A percentile compares a stretch with the other conserved stretches of the same genome.
Evolutionary conservation across 2,329 filamentous ascomycete species (phyloP).

Genomic region (Diplocarpon rosae): DNA sequence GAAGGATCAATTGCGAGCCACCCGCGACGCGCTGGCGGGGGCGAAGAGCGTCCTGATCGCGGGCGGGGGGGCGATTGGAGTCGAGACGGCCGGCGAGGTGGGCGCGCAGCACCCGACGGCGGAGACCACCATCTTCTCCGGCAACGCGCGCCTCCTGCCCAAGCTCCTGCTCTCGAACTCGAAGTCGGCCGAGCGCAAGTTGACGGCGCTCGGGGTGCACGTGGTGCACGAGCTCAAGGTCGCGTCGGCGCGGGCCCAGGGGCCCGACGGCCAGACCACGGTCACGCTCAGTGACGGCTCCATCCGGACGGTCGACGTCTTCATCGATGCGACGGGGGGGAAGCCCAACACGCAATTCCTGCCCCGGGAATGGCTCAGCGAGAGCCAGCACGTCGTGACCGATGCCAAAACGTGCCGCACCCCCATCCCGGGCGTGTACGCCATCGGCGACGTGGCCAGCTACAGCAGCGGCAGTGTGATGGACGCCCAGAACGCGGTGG

Average conservation of each 20-base stretch:
- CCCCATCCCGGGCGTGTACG: conserved; percentile 33
- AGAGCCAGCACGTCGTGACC: conserved; percentile 36
- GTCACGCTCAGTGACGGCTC: conserved; percentile 35
- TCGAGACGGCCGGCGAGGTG: conserved; percentile 27
- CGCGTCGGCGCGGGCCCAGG: conserved; percentile 8
- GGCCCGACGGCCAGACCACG: conserved; percentile 24
- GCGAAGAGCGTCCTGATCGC: conserved; percentile 23
- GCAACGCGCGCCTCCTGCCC: conserved; percentile 5
- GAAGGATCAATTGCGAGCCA: conserved; percentile 8
- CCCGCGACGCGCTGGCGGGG: conserved; percentile 27
- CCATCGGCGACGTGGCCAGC: conserved; percentile 35
- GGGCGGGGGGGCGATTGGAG: conserved; percentile 25
- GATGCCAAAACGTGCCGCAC: conserved; percentile 36
- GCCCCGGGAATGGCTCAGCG: conserved; percentile 34
- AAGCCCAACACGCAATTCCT: conserved; percentile 34
- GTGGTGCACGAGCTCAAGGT: conserved; percentile 34
- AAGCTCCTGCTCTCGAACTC: conserved; percentile 4
- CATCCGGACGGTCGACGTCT: conserved; percentile 32
- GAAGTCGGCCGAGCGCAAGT: conserved; percentile 28
- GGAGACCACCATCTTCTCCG: conserved; percentile 18
- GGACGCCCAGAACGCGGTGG: conserved; percentile 30
- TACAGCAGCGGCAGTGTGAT: conserved; percentile 33
- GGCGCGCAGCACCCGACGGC: conserved; percentile 11
- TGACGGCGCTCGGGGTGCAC: conserved; percentile 40
- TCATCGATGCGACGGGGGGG: conserved; percentile 35